Evolutionary conservation across 2,329 filamentous ascomycete genomes (phyloP), one percentile per base, ranked within the genome.

Genomic region (Akanthomyces uredinophilus): DNA sequence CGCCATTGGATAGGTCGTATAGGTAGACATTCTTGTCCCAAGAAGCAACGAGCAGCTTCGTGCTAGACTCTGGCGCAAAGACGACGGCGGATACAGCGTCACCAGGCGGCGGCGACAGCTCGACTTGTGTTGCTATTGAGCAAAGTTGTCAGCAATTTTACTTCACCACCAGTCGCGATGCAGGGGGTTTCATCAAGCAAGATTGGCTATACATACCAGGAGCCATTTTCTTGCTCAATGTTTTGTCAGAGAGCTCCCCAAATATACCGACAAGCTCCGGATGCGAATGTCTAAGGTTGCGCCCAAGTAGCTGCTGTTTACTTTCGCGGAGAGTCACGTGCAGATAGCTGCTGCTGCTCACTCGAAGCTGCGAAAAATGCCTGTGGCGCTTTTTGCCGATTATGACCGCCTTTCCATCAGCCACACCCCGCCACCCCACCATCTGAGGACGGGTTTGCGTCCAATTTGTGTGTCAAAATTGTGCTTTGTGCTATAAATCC

Each of bases 11-110:
- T 63, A 89, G 83, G 71, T 96, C 91, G 81, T 98, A 98, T 58
- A 94, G 82, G 76, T 97, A 96, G 61, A 96, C 86, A 73, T 91
- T 86, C 75, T 88, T 91, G 77, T 98, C 94, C 95, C 95, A 99
- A 61, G 92, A 96, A 13, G 93, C 89, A 68, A 94, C 93, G n/a
- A 96, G 85, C 43, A 99, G 83, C 68, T 87, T 89, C 60, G 82
- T 86, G 3, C 88, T 83, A n/a, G 87, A 86, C 64, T 83, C 79
- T 41, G 92, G 90, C 66, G 93, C 91, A 81, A 96, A 99, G 71
- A 87, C 87, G 70, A 98, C 80, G 27, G 92, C 83, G 53, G 94
- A 96, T 70, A 98, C 89, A 69, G 90, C 91, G 77, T 99, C 95
- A 68, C 83, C 84, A 13, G 95, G 95, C 52, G 92, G 88, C 69